Base-by-base conservation (phyloP, 2,329 filamentous ascomycete genomes). In the Colletotrichum noveboracense region DNA sequence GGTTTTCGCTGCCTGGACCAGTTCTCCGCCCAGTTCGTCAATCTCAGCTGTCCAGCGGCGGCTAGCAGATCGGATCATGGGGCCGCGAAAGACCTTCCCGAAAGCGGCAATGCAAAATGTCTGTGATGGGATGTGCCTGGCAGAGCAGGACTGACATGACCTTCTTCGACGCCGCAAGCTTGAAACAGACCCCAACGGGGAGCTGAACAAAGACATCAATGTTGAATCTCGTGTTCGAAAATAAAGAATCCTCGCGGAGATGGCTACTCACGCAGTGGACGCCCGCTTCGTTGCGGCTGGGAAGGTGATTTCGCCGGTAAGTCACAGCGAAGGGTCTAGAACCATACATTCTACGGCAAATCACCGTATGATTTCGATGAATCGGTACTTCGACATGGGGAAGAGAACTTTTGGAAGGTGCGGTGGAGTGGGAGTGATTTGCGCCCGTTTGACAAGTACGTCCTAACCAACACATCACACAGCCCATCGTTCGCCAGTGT, bases 171-270 rank as follows among this genome's bases (percentile, higher is more conserved):
- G 55, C 32, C 38, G 38, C 62, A 38, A 30, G 36, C 9, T 71
- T 43, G 52, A 74, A 55, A 74, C 36, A 56, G 68, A 64, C 28
- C 68, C 62, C 68, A 66, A 75, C 9, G 5, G 38, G 16, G 26
- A 71, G 73, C 64, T 73, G 73, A 65, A 67, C 38, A 30, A 36
- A 30, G 24, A 10, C 14, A 16, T 26, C 38, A 60, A 26, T 28
- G 24, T 34, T 26, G 18, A 52, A 55, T 28, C 70, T 73, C 73
- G 70, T 72, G 69, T 71, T 67, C 69, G 18, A 64, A 72, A 67
- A 72, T 58, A 75, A 75, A 26, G 55, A 24, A 62, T n/a, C 30
- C n/a, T 48, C 18, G 28, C 9, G 38, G 21, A 10, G 21, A 26
- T 43, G 62, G 18, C 12, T 18, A 66, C 58, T 14, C 38, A 7